phyloP scores from a whole-genome alignment of 106 monocot genomes.

The Triglochin maritima region DNA sequence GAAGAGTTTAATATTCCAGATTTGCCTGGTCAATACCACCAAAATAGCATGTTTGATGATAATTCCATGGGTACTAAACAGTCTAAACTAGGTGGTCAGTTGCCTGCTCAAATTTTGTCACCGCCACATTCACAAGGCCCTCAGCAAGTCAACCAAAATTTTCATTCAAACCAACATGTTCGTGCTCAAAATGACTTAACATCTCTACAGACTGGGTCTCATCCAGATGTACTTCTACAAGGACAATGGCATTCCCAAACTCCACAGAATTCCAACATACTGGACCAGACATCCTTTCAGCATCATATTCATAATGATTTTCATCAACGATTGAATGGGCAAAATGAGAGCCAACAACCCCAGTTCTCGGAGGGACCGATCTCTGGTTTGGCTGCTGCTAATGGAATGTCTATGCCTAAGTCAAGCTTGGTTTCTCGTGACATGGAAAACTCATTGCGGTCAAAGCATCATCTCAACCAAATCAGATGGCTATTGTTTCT shows the following conservation, averaged over 20 bases:
- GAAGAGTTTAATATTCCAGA: constrained; percentile 48
- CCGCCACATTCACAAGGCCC: constrained; percentile 32
- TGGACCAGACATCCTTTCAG: constrained; percentile 27
- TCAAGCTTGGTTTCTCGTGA: constrained; percentile 10
- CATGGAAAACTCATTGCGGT: constrained; percentile 13
- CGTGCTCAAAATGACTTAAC: constrained; percentile 39
- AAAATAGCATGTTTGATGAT: constrained; percentile 22
- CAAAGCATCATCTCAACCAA: constrained; percentile 43
- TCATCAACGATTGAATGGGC: constrained; percentile 28
- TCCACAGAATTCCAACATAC: constrained; percentile 22
- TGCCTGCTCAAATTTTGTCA: constrained; percentile 37
- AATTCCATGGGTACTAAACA: constrained; percentile 26
- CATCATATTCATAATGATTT: constrained; percentile 47
- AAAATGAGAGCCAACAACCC: constrained; percentile 41
- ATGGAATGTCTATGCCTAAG: constrained; percentile 10
- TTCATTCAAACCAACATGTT: constrained; percentile 25
- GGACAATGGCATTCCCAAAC: constrained; percentile 37
- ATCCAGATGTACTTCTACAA: constrained; percentile 31
- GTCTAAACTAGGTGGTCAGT: constrained; percentile 28
- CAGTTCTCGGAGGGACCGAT: constrained; percentile 21
- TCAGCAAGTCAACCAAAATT: constrained; percentile 24
- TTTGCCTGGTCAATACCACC: constrained; percentile 32
- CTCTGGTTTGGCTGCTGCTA: constrained; percentile 10
- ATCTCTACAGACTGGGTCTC: constrained; percentile 34
- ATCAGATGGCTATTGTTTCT: constrained; percentile 63